Percentiles rank a stretch among this genome's conserved stretches.
These are phyloP conservation scores for Eurotiales sp. DNA, from an alignment of 2,329 filamentous ascomycete species.

Conservation along the genomic window DNA sequence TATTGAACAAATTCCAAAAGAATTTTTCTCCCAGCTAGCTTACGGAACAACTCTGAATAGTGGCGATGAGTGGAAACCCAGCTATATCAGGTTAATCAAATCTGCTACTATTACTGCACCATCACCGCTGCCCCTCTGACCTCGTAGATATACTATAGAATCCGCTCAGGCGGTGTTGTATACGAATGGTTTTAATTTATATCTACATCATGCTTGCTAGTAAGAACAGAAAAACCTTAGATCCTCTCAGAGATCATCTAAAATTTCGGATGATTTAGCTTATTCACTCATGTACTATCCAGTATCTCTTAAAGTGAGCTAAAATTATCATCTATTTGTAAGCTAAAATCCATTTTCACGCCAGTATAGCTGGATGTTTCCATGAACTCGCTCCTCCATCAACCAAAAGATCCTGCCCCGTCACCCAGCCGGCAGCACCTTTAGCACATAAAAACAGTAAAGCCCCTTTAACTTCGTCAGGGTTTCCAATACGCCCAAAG, in stretches of 20 bases:
- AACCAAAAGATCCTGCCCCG: conserved; percentile 23
- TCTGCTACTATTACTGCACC: neutral
- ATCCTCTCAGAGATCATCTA: neutral
- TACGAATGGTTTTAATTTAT: neutral
- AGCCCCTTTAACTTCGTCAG: conserved; percentile 20
- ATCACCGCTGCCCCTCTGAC: neutral
- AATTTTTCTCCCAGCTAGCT: too few relatives aligned
- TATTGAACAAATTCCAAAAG: too few relatives aligned
- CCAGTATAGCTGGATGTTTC: conserved; percentile 22
- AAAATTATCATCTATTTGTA: neutral
- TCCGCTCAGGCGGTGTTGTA: neutral
- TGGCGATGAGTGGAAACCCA: neutral
- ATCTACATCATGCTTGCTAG: neutral
- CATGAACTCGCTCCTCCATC: conserved; percentile 23
- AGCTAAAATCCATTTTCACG: neutral
- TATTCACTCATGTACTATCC: neutral
- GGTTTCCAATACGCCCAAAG: conserved; percentile 20
- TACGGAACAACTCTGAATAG: too few relatives aligned
- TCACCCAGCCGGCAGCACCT: conserved; percentile 20
- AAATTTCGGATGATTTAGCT: neutral
- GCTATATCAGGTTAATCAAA: neutral
- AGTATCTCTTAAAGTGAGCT: neutral
- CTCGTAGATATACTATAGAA: neutral
- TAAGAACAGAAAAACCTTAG: neutral
- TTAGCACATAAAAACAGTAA: conserved; percentile 20